Evolutionary conservation across 805 yeast genomes (phyloP).

Genomic region (Candida tammaniensis): DNA sequence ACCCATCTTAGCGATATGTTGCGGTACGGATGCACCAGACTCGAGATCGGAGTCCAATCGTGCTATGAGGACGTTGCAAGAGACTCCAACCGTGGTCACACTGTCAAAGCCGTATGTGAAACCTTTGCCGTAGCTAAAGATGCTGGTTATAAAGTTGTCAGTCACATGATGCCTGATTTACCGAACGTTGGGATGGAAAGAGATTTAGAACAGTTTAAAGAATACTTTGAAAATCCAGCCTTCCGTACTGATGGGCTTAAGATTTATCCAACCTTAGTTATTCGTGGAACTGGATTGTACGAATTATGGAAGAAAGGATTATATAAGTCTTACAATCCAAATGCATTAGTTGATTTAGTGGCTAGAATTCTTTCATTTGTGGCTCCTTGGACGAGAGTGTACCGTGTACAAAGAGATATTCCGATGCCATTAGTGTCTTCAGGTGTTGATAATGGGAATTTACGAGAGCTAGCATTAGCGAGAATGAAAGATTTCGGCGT

Average conservation of each 20-base stretch:
- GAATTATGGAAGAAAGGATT: conserved; percentile 97
- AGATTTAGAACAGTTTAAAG: conserved; percentile 92
- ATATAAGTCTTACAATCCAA: conserved; percentile 92
- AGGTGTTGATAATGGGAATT: conserved; percentile 96
- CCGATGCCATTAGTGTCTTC: conserved; percentile 98
- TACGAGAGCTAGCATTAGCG: conserved; percentile 91
- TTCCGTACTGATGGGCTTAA: conserved; percentile 97
- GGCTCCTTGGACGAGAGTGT: conserved; percentile 99
- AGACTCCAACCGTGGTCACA: conserved; percentile 97
- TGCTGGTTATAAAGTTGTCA: conserved; percentile 95
- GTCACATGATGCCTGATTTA: conserved; percentile 99
- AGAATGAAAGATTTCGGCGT: conserved; percentile 99
- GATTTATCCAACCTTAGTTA: conserved; percentile 92
- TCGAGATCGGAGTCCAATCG: conserved; percentile 96
- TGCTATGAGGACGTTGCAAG: conserved; percentile 98
- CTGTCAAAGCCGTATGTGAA: conserved; percentile 93
- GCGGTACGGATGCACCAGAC: conserved; percentile 91
- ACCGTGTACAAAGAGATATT: conserved; percentile 97
- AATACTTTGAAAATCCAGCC: conserved; percentile 94
- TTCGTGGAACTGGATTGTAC: conserved; percentile 94
- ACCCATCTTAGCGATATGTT: conserved; percentile 95
- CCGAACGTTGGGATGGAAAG: conserved; percentile 99
- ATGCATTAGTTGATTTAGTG: conserved; percentile 88
- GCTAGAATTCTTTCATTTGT: conserved; percentile 94
- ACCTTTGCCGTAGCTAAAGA: conserved; percentile 96